Percentiles rank a stretch among this genome's conserved stretches.
Evolutionary conservation across 2,329 filamentous ascomycete species (phyloP).

Genomic region (Aureobasidium sp.): DNA sequence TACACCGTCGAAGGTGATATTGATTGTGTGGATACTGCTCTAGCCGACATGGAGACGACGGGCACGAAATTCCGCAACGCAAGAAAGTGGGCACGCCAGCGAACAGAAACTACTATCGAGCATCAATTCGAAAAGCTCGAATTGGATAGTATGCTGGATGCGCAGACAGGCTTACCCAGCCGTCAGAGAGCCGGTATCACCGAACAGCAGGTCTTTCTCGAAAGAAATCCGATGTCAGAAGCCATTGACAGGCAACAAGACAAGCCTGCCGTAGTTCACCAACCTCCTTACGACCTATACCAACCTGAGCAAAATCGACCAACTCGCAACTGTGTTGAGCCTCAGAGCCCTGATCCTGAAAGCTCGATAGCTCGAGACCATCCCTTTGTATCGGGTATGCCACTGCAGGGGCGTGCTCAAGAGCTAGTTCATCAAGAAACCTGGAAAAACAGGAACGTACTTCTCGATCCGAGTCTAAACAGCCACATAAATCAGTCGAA

Average conservation of each 20-base stretch:
- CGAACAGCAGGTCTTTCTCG: not conserved
- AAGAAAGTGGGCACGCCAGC: slow-evolving; percentile 2
- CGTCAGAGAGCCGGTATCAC: not conserved
- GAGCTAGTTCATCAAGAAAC: not conserved
- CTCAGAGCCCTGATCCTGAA: not conserved
- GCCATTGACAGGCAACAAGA: not conserved
- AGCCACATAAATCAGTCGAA: not conserved
- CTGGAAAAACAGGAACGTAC: not conserved
- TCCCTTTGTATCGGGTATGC: not conserved
- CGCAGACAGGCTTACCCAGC: not conserved
- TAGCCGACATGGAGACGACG: slow-evolving; percentile 1
- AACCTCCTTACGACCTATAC: not conserved
- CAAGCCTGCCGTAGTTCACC: not conserved
- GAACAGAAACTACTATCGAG: not conserved
- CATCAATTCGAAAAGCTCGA: not conserved
- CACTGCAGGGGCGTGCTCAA: not conserved
- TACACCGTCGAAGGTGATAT: slow-evolving; percentile 15
- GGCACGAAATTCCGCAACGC: not conserved
- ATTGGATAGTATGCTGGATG: not conserved
- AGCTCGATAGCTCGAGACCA: not conserved
- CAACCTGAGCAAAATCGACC: not conserved
- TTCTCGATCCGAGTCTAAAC: not conserved
- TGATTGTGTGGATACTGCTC: slow-evolving; percentile 7
- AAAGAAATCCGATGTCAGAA: not conserved
- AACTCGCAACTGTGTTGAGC: not conserved